phyloP scores from a whole-genome alignment of 2,329 filamentous ascomycete genomes.

The Colletotrichum eleusines region DNA sequence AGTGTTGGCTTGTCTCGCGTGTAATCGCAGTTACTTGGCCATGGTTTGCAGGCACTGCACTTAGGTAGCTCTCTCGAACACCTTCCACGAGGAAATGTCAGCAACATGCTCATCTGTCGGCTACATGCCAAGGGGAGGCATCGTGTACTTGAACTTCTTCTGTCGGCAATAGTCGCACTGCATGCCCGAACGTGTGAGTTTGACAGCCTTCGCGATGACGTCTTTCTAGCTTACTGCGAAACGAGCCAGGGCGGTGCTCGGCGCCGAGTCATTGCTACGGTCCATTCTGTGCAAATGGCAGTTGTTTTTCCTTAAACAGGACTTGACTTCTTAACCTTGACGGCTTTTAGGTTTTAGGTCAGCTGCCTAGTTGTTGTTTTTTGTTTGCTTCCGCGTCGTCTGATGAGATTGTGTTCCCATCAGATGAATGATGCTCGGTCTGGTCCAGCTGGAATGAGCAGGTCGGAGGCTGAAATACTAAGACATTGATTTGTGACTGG shows the following conservation, averaged over 20 bases:
- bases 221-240: conserved; percentile 16
- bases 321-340: background rate
- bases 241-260: background rate
- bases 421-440: background rate
- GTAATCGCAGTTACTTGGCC: conserved; percentile 20
- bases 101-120: too few species aligned
- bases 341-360: too few species aligned
- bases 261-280: background rate
- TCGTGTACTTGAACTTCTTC: conserved; percentile 23
- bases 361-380: background rate
- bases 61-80: conserved; percentile 32
- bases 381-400: background rate
- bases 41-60: conserved; percentile 26
- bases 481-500: background rate
- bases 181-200: background rate
- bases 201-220: background rate
- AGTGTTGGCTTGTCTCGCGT: conserved; percentile 6
- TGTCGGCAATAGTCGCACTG: conserved; percentile 32
- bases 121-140: background rate
- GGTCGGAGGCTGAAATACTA: background rate
- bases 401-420: background rate
- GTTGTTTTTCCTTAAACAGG: background rate
- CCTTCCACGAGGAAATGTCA: background rate
- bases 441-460: background rate
- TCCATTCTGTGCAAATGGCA: background rate